Evolutionary conservation across 2,329 filamentous ascomycete genomes (phyloP).

Genomic region (Ophiostoma triangulosporum): DNA sequence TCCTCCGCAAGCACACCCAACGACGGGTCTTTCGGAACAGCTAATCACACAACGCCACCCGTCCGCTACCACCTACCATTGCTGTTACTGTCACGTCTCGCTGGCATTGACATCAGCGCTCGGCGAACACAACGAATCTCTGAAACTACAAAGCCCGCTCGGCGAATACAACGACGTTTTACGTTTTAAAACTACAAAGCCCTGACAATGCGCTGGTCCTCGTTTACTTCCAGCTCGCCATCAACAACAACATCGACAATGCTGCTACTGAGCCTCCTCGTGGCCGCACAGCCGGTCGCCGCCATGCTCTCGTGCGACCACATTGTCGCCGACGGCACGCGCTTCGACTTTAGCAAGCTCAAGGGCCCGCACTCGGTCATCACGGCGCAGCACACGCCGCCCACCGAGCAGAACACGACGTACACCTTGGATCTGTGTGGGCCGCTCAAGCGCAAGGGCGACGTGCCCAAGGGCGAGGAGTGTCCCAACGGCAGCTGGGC

Average conservation of each 20-base stretch:
- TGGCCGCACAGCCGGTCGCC: slow-evolving; percentile 14
- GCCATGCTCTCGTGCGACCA: slow-evolving; percentile 49
- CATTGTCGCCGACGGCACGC: slow-evolving; percentile 42
- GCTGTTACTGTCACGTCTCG: too few relatives aligned
- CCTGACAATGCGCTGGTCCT: background rate
- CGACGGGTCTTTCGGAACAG: background rate
- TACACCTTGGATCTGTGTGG: slow-evolving; percentile 71
- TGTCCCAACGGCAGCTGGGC: slow-evolving; percentile 61
- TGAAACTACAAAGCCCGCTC: too few relatives aligned
- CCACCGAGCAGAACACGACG: slow-evolving; percentile 54
- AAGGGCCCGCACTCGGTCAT: slow-evolving; percentile 57
- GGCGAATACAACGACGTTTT: too few relatives aligned
- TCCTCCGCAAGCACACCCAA: background rate
- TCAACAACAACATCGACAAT: background rate
- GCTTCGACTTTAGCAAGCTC: slow-evolving; percentile 51
- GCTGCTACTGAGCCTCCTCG: slow-evolving; percentile 6
- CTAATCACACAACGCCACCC: background rate
- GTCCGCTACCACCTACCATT: background rate
- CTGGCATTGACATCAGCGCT: too few relatives aligned
- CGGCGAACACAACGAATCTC: too few relatives aligned
- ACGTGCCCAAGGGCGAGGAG: slow-evolving; percentile 38
- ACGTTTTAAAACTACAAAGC: too few relatives aligned
- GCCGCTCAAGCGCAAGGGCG: slow-evolving; percentile 48
- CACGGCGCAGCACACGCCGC: slow-evolving; percentile 38
- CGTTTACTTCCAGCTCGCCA: background rate